These are phyloP conservation scores for Camellia oleifera DNA, from an alignment of 179 eudicot genomes.

Conservation along the genomic window DNA sequence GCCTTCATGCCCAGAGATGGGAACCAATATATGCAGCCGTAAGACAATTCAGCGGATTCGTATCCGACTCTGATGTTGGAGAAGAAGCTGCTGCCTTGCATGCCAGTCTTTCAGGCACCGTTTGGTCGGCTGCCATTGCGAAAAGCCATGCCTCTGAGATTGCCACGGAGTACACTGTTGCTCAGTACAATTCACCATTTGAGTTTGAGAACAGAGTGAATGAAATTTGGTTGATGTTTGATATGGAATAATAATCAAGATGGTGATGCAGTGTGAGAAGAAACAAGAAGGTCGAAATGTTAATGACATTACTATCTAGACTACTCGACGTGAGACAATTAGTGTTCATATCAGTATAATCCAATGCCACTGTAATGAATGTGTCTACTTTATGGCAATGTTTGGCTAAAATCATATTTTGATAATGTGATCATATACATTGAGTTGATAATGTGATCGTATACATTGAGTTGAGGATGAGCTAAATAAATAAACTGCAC, in stretches of 20 bases:
- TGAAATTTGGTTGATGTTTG: conserved; percentile 82
- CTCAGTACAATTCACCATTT: conserved; percentile 86
- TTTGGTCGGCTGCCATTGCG: conserved; percentile 54
- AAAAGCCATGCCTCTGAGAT: conserved; percentile 36
- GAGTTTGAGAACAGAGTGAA: conserved; percentile 73
- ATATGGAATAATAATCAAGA: conserved; percentile 21
- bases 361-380: no score
- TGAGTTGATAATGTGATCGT: no score
- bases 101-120: conserved; percentile 51
- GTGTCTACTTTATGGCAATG: no score
- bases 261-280: conserved; percentile 12
- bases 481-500: no score
- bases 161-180: conserved; percentile 48
- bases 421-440: no score
- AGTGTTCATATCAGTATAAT: no score
- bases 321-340: no score
- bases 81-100: conserved; percentile 59
- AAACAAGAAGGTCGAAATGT: not conserved
- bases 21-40: conserved; percentile 56
- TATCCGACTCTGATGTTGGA: conserved; percentile 46
- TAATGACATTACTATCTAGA: not conserved
- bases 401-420: no score
- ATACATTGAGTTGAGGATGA: no score
- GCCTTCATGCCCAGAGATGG: conserved; percentile 58
- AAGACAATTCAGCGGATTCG: conserved; percentile 75